Evolutionary conservation across 148 eudicot species (phyloP).

Genomic region (Heliamphora exappendiculata): DNA sequence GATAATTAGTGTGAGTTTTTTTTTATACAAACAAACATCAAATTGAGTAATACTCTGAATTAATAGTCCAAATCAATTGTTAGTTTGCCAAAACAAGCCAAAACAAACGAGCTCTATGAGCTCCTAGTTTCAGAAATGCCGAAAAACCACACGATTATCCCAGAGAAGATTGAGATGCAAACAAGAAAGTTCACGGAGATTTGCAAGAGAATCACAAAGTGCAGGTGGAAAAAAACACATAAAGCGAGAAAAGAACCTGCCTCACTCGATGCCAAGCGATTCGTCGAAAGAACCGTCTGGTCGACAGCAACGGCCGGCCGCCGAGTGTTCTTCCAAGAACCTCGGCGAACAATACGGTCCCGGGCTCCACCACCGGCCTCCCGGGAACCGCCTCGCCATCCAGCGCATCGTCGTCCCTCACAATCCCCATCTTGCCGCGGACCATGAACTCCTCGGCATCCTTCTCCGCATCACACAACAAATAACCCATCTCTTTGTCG

Average conservation of each 20-base stretch:
- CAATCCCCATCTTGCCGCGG: conserved; percentile 72
- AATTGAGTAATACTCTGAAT: no score
- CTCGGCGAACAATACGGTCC: conserved; percentile 84
- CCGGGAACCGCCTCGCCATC: conserved; percentile 35
- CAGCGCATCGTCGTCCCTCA: conserved; percentile 51
- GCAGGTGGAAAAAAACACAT: background rate
- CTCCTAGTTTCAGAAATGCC: no score
- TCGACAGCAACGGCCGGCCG: conserved; percentile 84
- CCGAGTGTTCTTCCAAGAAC: conserved; percentile 95
- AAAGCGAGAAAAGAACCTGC: conserved; percentile 92
- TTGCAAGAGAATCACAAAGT: background rate
- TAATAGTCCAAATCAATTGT: no score
- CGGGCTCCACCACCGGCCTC: conserved; percentile 82
- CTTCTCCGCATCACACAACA: conserved; percentile 64
- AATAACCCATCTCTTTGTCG: conserved; percentile 62
- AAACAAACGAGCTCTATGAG: no score
- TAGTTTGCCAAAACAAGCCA: no score
- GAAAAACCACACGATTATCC: background rate
- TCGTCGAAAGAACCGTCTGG: conserved; percentile 60
- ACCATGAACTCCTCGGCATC: conserved; percentile 61
- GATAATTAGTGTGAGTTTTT: no score
- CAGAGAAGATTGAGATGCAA: background rate
- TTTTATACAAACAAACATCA: no score
- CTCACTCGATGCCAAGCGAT: conserved; percentile 99
- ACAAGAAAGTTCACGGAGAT: background rate